Evolutionary conservation across 345 rosid species (phyloP), one percentile per base, ranked within the genome.

Genomic region (Crucihimalaya himalaica): DNA sequence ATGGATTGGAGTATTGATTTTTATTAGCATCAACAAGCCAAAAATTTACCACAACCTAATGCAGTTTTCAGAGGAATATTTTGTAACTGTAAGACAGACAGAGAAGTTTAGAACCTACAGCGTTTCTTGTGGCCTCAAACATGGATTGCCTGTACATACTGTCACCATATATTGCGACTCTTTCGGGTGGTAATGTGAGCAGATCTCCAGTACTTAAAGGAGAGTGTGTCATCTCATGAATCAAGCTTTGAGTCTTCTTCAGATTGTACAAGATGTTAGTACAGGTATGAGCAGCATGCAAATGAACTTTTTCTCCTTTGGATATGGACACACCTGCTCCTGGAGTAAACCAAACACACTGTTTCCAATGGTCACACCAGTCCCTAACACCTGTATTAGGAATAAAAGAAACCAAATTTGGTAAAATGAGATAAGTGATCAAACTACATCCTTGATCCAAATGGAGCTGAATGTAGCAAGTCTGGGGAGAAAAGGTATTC

Each of bases 291-390:
- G 48, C 35, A 69, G 97, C 99, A 71, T 73, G 81, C 78, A 90
- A 74, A 62, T 69, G 71, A 74, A 86, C 73, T 57, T 85, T 88
- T 79, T 85, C 84, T 18, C 84, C 92, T 75, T 72, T 68, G 69
- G 88, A 80, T 59, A 90, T 45, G 6, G 83, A 72, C 45, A 85
- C 62, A 47, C 92, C 91, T 55, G 79, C 54, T 59, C 87, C 89
- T 51, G 80, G 91, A 81, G 80, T 45, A 77, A 92, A 83, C 99
- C 99, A 92, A 52, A 90, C 92, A 81, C 97, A 95, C 77, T 92
- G 99, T 68, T 92, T 95, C 99, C 99, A 95, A 56, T 95, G 97
- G 84, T 95, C 97, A 77, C 97, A 87, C 99, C 99, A 95, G 73
- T 85, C 75, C 63, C 83, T 34, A 25, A 57, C 61, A 79, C 88